Base-by-base conservation (phyloP, 2,329 filamentous ascomycete species). In the Annulohypoxylon truncatum region DNA sequence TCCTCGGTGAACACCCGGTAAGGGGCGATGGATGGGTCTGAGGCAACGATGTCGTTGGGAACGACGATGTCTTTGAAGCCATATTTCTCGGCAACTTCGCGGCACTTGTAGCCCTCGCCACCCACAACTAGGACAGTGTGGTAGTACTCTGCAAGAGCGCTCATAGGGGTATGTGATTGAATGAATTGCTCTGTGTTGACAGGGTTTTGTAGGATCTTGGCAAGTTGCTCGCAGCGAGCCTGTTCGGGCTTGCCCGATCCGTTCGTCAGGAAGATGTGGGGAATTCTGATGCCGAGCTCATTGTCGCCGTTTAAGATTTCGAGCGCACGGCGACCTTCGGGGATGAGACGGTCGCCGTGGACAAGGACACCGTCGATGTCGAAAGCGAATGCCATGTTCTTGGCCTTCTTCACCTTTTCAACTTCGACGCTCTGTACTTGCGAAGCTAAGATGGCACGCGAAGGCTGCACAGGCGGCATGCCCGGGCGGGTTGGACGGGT, bases 351-450 rank as follows among this genome's bases (percentile, higher is more conserved):
- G 79, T 90, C 89, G 74, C 90, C 90, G 79, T 92, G 90, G 61
- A 92, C 90, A 22, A 93, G 83, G 63, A 93, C 90, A 82, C 90
- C 91, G 73, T 93, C 92, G 64, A 91, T 90, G 78, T 94, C 92
- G 70, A 94, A 94, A 73, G 90, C 91, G 70, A 94, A 94, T 5
- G 90, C 89, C 90, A 93, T 92, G 81, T 93, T 89, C 84, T 93
- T 93, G 63, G 90, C 90, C 62, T 85, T 85, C 28, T 80, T 80
- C 13, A 91, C 90, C 81, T 91, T 92, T 72, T 89, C 85, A 61
- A 84, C 79, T 71, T 86, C 83, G 69, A 92, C 82, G 68, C 89
- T 87, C 80, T 93, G 91, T 18, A 92, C 83, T 79, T 92, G 90
- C 2, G 89, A 87, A 35, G 88, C 89, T 66, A 93, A 81, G 66